Evolutionary conservation across 139 green algal species (phyloP), one percentile per base, ranked within the genome.

Genomic region (Micractinium conductrix): DNA sequence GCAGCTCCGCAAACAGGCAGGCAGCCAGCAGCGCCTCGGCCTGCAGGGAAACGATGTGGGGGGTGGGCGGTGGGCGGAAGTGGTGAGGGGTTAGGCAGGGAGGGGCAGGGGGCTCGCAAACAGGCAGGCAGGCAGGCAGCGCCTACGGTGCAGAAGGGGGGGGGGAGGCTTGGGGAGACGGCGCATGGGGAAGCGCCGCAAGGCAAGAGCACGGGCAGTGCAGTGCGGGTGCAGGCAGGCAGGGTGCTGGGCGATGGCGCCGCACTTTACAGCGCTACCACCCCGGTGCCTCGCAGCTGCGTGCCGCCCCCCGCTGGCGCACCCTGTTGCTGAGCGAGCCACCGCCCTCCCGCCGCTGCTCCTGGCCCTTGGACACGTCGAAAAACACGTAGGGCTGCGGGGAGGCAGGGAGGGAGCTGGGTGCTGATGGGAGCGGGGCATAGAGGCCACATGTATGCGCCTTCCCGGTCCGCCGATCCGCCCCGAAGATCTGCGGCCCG

Each of bases 341-440:
- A 35, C 65, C 67, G 50, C 60, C 70, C 37, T 78, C 76, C n/a
- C 75, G 50, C 65, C 89, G 80, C 74, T 65, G 60, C 74, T 95
- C 89, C 37, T 84, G 83, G 2, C 95, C 94, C n/a, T 62, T 50
- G 30, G 80, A 65, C 2, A 98, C 94, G 82, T 98, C 93, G 75
- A 96, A 99, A 65, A 98, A 90, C 2, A 95, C 85, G 83, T 98
- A 98, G 7, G 95, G 93, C 89, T n/a, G n/a, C n/a, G n/a, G n/a
- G n/a, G 55, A 5, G 4, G 12, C 8, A n/a, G 55, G 55, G 30
- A 21, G 55, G 55, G 21, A 65, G 58, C 24, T 68, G 55, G 9
- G 9, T 5, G 12, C 4, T 26, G 14, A 24, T 4, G 14, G 21
- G 26, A 24, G 55, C 55, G 12, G 55, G 8, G 8, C 55, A 65